A percentile compares a stretch with the other conserved stretches of the same genome.
Evolutionary conservation across 208 protist species (phyloP).

Genomic region (Kentomonas sorsogonicus): DNA sequence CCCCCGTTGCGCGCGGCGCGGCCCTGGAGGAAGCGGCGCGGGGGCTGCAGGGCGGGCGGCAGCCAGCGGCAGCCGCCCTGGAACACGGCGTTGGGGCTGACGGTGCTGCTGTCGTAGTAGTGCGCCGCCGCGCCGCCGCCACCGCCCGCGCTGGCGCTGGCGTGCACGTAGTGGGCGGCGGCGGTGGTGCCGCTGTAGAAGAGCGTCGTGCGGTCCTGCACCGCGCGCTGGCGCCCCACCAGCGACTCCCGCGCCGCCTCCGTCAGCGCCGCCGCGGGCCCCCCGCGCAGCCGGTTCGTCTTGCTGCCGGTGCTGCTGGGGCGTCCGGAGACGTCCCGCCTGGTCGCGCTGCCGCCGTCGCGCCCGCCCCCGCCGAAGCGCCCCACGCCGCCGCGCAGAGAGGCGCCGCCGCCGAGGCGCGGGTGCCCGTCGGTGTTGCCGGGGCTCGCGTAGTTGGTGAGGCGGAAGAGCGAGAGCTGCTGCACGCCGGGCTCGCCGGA

Average conservation of each 20-base stretch:
- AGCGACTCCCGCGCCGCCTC: slow-evolving; percentile 9
- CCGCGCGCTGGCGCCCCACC: slow-evolving; percentile 8
- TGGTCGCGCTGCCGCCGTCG: background rate
- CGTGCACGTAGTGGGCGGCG: slow-evolving; percentile 10
- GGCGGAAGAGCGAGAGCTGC: slow-evolving; percentile 49
- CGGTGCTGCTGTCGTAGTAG: too few species aligned
- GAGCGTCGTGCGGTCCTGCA: background rate
- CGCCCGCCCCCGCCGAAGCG: background rate
- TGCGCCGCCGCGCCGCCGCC: too few species aligned
- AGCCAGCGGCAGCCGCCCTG: slow-evolving; percentile 49
- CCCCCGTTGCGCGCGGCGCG: background rate
- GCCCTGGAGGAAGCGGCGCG: slow-evolving; percentile 37
- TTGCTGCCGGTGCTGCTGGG: slow-evolving; percentile 4
- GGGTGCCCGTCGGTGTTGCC: slow-evolving; percentile 1
- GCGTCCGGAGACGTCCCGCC: background rate
- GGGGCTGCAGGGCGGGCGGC: slow-evolving; percentile 56
- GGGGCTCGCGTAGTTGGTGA: slow-evolving; percentile 5
- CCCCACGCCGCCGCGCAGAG: background rate
- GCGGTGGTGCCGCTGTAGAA: slow-evolving; percentile 19
- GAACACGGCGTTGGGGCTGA: slow-evolving; percentile 12
- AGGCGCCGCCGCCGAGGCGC: background rate
- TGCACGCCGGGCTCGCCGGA: slow-evolving; percentile 47
- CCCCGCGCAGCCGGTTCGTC: slow-evolving; percentile 4
- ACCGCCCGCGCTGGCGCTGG: background rate
- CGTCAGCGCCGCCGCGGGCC: background rate